Percentiles rank a stretch among this genome's conserved stretches.
These are phyloP conservation scores for Chrysoporthe puriensis DNA, from an alignment of 2,329 filamentous ascomycete genomes.

Conservation along the genomic window DNA sequence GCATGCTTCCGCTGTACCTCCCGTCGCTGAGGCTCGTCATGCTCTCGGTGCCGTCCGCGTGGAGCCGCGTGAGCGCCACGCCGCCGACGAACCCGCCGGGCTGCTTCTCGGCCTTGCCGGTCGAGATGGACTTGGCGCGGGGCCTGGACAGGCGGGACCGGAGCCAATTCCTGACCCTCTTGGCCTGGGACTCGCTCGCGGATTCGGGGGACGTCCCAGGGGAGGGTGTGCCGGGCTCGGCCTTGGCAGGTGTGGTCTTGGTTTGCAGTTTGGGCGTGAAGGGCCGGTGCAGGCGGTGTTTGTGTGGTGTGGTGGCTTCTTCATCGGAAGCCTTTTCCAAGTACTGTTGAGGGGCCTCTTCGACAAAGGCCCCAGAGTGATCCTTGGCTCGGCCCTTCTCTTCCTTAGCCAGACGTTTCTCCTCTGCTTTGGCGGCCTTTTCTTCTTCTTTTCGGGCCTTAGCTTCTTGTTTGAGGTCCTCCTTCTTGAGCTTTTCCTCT, in stretches of 20 bases:
- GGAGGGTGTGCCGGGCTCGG: conserved; percentile 23
- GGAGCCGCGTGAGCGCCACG: conserved; percentile 38
- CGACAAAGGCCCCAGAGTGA: background rate
- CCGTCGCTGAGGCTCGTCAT: conserved; percentile 34
- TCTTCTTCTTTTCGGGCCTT: conserved; percentile 51
- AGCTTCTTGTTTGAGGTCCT: conserved; percentile 65
- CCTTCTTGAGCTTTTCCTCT: conserved; percentile 71
- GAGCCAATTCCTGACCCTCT: conserved; percentile 48
- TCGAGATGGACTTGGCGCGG: conserved; percentile 35
- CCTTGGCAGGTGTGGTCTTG: conserved; percentile 22
- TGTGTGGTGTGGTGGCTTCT: conserved; percentile 32
- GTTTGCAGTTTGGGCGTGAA: conserved; percentile 28
- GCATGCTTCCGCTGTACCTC: conserved; percentile 35
- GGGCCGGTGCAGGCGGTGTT: conserved; percentile 21
- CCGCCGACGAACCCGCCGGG: conserved; percentile 46
- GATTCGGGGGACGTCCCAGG: conserved; percentile 28
- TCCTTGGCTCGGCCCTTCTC: conserved; percentile 49
- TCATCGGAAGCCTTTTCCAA: conserved; percentile 20
- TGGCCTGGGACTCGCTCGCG: conserved; percentile 32
- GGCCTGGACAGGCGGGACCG: conserved; percentile 45
- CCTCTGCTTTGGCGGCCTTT: conserved; percentile 51
- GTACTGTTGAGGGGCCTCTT: background rate
- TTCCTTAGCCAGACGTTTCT: conserved; percentile 49
- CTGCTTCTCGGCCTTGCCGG: conserved; percentile 12
- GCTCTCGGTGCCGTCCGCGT: conserved; percentile 38